Evolutionary conservation across 2,329 filamentous ascomycete genomes (phyloP).

Genomic region (Trichoderma guizhouense): DNA sequence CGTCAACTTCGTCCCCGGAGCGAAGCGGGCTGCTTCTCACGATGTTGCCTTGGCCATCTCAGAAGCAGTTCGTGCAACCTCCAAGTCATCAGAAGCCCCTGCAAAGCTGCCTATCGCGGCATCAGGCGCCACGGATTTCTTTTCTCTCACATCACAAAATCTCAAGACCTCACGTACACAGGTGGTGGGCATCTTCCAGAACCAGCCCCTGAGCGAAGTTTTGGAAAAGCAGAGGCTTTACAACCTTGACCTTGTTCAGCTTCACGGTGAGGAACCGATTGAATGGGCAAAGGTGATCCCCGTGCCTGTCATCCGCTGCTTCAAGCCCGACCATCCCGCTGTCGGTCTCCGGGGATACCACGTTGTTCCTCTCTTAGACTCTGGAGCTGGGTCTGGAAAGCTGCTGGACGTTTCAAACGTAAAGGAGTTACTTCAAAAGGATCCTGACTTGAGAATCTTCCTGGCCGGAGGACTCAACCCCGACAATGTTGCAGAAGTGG

Average conservation of each 20-base stretch:
- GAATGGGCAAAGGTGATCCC: conserved; percentile 91
- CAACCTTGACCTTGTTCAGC: conserved; percentile 81
- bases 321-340: conserved; percentile 71
- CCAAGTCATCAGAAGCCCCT: conserved; percentile 37
- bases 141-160: conserved; percentile 51
- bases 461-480: conserved; percentile 82
- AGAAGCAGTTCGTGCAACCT: conserved; percentile 69
- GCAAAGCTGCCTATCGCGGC: conserved; percentile 28
- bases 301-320: conserved; percentile 85
- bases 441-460: conserved; percentile 69
- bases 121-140: conserved; percentile 62
- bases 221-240: conserved; percentile 73
- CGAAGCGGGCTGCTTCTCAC: conserved; percentile 74
- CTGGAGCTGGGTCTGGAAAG: conserved; percentile 79
- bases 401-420: conserved; percentile 70
- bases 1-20: conserved; percentile 82
- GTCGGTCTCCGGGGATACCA: conserved; percentile 77
- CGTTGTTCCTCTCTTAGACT: conserved; percentile 78
- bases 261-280: conserved; percentile 87
- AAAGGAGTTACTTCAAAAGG: conserved; percentile 60
- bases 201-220: conserved; percentile 81
- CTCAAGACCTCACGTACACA: conserved; percentile 61
- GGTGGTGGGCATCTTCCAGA: conserved; percentile 89
- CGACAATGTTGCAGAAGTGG: conserved; percentile 67
- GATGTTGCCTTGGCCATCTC: conserved; percentile 81